Base-by-base conservation (phyloP, 2,329 filamentous ascomycete genomes). In the Dryadomyces quercivorus region DNA sequence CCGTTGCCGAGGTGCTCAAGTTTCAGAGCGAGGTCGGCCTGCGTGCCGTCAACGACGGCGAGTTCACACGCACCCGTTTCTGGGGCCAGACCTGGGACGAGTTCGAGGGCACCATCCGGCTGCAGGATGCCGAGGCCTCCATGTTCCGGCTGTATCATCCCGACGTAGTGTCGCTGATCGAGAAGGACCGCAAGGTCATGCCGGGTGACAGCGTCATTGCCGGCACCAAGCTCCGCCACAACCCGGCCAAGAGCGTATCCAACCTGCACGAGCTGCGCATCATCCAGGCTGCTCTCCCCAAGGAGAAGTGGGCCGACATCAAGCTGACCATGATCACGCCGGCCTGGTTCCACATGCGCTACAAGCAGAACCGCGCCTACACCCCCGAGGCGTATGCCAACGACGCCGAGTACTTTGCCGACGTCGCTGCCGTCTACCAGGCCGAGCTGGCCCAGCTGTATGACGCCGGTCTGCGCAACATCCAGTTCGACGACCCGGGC, bases 401-500 rank as follows among this genome's bases (percentile, higher is more conserved):
- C 55, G 77, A 82, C 53, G 72, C 74, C 59, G 80, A 83, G 62
- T 84, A 85, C 65, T 85, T 84, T 63, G 70, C 68, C 45, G 82
- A 84, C 58, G 81, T 85, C 21, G 81, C 81, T 60, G 79, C 77
- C 68, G 80, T 82, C 18, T 85, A 84, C 65, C 77, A 80, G 62
- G 75, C 68, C n/a, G 82, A 85, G 65, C 67, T 85, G 51, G 73
- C 74, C 56, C 72, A 77, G 61, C 69, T 85, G 13, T 84, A 85
- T 64, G 72, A 81, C 54, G 78, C 78, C 18, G 81, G 82, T 1
- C 71, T 82, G 59, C 70, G 81, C 31, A 84, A 84, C 59, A 77
- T 84, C n/a, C 82, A 85, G 63, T 82, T 82, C 50, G 82, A 85
- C 59, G 82, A 85, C 63, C 82, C 81, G 1, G 80, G 81, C 55